These are phyloP conservation scores for Paxillus rubicundulus DNA, from an alignment of 768 basidiomycete genomes.

Conservation along the genomic window DNA sequence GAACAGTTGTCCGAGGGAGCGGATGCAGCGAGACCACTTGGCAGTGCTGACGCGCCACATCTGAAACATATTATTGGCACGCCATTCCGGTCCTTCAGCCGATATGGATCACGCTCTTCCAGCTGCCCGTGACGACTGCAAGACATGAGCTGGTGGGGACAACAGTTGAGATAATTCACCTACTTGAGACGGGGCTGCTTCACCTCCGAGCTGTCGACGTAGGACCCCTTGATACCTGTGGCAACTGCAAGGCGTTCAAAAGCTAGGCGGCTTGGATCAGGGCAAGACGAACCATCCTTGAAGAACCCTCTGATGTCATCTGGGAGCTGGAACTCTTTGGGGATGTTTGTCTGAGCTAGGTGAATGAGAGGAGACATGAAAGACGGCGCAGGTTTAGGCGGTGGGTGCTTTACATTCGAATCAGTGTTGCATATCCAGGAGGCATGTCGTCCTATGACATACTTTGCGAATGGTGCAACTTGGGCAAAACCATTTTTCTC, in stretches of 20 bases:
- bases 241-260: slow-evolving; percentile 52
- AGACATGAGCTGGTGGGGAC: slow-evolving; percentile 3
- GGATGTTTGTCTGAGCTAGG: slow-evolving; percentile 64
- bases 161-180: slow-evolving; percentile 29
- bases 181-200: slow-evolving; percentile 83
- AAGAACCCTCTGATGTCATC: slow-evolving; percentile 81
- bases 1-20: slow-evolving; percentile 54
- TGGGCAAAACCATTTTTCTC: slow-evolving; percentile 77
- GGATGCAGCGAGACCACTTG: slow-evolving; percentile 49
- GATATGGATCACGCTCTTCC: slow-evolving; percentile 88
- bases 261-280: slow-evolving; percentile 9
- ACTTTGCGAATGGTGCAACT: slow-evolving; percentile 68
- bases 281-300: slow-evolving; percentile 68
- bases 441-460: slow-evolving; percentile 18
- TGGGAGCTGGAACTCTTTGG: slow-evolving; percentile 83
- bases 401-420: slow-evolving; percentile 50
- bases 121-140: slow-evolving; percentile 79
- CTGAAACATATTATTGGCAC: slow-evolving; percentile 85
- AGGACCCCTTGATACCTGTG: slow-evolving; percentile 75
- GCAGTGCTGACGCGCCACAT: slow-evolving; percentile 80
- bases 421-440: slow-evolving; percentile 12
- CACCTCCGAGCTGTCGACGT: slow-evolving; percentile 75
- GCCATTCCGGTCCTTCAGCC: slow-evolving; percentile 82
- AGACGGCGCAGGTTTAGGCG: slow-evolving; percentile 62
- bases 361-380: slow-evolving; percentile 72